phyloP scores from a whole-genome alignment of 2,329 filamentous ascomycete species.

The Penicillium griseofulvum region DNA sequence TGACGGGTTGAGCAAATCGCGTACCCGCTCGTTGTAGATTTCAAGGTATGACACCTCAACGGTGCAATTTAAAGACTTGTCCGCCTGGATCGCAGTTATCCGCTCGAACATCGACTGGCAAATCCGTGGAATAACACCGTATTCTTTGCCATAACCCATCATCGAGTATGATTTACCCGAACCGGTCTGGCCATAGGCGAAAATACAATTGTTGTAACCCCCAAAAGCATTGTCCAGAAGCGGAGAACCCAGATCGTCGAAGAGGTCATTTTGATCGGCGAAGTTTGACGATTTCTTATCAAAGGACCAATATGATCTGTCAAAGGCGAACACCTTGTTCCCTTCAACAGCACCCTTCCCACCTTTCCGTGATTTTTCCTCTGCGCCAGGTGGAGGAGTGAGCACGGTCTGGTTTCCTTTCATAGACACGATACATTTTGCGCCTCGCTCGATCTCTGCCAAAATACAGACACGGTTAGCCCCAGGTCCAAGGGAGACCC shows the following conservation, averaged over 20 bases:
- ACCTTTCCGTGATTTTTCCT: slow-evolving; percentile 52
- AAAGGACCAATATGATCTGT: slow-evolving; percentile 98
- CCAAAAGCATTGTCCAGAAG: slow-evolving; percentile 96
- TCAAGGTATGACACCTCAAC: slow-evolving; percentile 98
- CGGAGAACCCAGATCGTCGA: slow-evolving; percentile 81
- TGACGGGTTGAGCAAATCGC: slow-evolving; percentile 89
- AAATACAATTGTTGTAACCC: slow-evolving; percentile 99
- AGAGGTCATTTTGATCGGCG: slow-evolving; percentile 85
- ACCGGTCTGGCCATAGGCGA: slow-evolving; percentile 96
- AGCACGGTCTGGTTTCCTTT: slow-evolving; percentile 88
- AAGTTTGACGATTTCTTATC: slow-evolving; percentile 76
- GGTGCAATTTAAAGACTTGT: slow-evolving; percentile 79
- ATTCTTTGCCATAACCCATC: slow-evolving; percentile 98
- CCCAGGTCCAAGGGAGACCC: background rate
- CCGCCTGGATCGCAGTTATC: slow-evolving; percentile 68
- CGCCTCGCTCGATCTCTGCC: slow-evolving; percentile 80
- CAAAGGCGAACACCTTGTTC: slow-evolving; percentile 88
- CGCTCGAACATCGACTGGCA: slow-evolving; percentile 96
- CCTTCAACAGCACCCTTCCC: slow-evolving; percentile 65
- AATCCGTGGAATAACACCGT: slow-evolving; percentile 94
- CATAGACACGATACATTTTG: slow-evolving; percentile 98
- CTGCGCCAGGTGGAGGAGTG: slow-evolving; percentile 64
- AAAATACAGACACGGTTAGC: slow-evolving; percentile 3
- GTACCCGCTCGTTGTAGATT: slow-evolving; percentile 97
- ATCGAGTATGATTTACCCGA: slow-evolving; percentile 99